Base-by-base conservation (phyloP, 1,284 basidiomycete species). In the Kalmanozyma brasiliensis region DNA sequence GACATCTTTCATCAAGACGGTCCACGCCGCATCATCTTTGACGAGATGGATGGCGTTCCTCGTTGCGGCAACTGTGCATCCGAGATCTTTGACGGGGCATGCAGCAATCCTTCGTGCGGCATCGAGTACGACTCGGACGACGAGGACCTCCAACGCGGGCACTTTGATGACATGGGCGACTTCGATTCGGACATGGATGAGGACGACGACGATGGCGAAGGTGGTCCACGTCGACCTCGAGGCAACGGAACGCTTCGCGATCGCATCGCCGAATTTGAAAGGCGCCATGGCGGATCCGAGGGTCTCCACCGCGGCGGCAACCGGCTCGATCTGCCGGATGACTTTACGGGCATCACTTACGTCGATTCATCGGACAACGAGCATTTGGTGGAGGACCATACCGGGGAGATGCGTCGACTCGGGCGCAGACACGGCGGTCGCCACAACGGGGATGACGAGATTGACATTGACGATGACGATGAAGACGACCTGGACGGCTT, bases 1-100 rank as follows among this genome's bases (percentile, higher is more conserved):
- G 72, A 61, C 35, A 72, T 76, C 43, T 76, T 76, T 40, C 51
- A 58, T 26, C 42, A 53, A 13, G 38, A 57, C 20, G 68, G 59
- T 7, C 62, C 68, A 11, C 43, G 59, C 5, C 51, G 60, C 16
- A 63, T 75, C 37, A 76, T 81, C 30, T 74, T 64, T 32, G 79
- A 81, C 49, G 60, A 77, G 42, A 49, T 67, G 19, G 77, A 80
- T 26, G 67, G 67, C 34, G 71, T 79, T 14, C 49, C 66, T 24
- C 71, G 78, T 7, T 81, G 79, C 46, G 70, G 70, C n/a, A 55
- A 52, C 30, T 81, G 79, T 37, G 63, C 66, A 1, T 62, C 57
- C 17, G 79, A 81, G 66, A 74, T 81, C 48, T 48, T 69, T n/a
- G 70, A 76, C 6, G 71, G 74, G 2, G 22, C 41, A 2, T 81